phyloP scores from a whole-genome alignment of 305 asterid genomes.

The Fraxinus sp. region DNA sequence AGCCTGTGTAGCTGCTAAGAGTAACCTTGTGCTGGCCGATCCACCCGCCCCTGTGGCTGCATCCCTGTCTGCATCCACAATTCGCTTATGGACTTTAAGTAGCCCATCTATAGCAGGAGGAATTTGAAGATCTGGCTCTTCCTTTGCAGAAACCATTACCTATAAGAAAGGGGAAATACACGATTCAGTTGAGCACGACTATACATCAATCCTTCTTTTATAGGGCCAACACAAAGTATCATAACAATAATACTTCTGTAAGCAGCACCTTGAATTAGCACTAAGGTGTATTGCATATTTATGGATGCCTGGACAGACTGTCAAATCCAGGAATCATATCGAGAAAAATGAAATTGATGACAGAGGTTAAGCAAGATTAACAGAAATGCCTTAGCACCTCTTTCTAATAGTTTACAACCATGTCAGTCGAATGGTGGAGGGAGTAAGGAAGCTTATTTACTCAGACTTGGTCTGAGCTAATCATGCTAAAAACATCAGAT shows the following conservation, averaged over 20 bases:
- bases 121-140: constrained; percentile 62
- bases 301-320: not conserved
- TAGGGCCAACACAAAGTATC: not conserved
- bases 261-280: constrained; percentile 14
- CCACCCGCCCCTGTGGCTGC: constrained; percentile 47
- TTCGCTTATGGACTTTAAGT: constrained; percentile 68
- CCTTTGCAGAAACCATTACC: constrained; percentile 82
- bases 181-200: constrained; percentile 12
- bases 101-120: constrained; percentile 90
- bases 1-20: constrained; percentile 83
- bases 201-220: not conserved
- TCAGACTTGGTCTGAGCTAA: constrained; percentile 6
- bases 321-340: not conserved
- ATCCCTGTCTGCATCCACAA: constrained; percentile 56
- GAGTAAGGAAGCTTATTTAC: not conserved
- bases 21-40: constrained; percentile 62
- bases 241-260: constrained; percentile 5
- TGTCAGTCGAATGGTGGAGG: not conserved
- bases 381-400: constrained; percentile 6
- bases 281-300: not conserved
- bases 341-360: not conserved
- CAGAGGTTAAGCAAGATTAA: constrained; percentile 1
- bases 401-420: not conserved
- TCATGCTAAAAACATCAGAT: not conserved
- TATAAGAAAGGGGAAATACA: constrained; percentile 25